A percentile compares a stretch with the other conserved stretches of the same genome.
phyloP scores from a whole-genome alignment of 345 rosid genomes.

The Citrus sinensis region DVS_A1.0 CM039165.1:11417001-11417500 shows the following conservation, averaged over 20 bases:
- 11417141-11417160: neutral
- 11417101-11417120: neutral
- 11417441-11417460: neutral
- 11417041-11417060: neutral
- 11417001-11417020: no score
- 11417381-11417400: neutral
- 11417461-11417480: neutral
- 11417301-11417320: neutral
- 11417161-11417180: no score
- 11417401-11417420: neutral
- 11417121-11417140: slow-evolving; percentile 6
- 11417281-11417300: neutral
- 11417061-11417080: neutral
- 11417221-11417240: neutral
- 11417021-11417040: neutral
- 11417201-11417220: neutral
- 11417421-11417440: neutral
- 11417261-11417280: neutral
- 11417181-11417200: no score
- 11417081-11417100: slow-evolving; percentile 18
- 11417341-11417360: neutral
- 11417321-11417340: neutral
- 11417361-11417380: neutral
- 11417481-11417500: neutral
- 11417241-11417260: neutral